Percentiles rank a stretch among this genome's conserved stretches.
phyloP scores from a whole-genome alignment of 2,329 filamentous ascomycete genomes.

The Neofusicoccum sp. region DNA sequence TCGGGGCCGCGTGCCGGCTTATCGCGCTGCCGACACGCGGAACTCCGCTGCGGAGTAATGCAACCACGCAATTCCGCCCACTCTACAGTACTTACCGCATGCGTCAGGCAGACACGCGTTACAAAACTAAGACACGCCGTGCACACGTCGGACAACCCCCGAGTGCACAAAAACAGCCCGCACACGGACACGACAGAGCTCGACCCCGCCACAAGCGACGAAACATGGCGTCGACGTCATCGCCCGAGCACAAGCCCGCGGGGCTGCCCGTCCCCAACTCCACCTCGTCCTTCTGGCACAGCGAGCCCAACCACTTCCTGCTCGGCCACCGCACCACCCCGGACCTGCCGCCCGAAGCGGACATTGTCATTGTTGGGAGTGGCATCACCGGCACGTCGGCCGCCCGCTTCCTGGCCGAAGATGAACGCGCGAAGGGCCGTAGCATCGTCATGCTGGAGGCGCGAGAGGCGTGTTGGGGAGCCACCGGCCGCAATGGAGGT shows the following conservation, averaged over 20 bases:
- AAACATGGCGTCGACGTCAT: slow-evolving; percentile 16
- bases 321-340: slow-evolving; percentile 69
- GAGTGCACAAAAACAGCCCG: neutral
- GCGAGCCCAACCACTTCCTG: slow-evolving; percentile 64
- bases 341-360: slow-evolving; percentile 61
- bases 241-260: slow-evolving; percentile 28
- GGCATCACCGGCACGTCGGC: slow-evolving; percentile 77
- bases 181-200: too few relatives aligned
- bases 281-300: slow-evolving; percentile 74
- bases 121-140: neutral
- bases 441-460: slow-evolving; percentile 75
- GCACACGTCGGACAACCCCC: neutral
- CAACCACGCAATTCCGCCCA: slow-evolving; percentile 11
- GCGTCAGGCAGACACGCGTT: neutral
- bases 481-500: slow-evolving; percentile 64
- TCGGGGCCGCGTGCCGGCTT: neutral
- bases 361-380: slow-evolving; percentile 73
- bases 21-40: neutral
- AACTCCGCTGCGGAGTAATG: slow-evolving; percentile 15
- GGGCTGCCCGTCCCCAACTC: slow-evolving; percentile 62
- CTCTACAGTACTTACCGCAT: neutral
- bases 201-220: neutral
- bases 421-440: slow-evolving; percentile 47
- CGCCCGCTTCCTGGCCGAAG: slow-evolving; percentile 61
- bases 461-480: slow-evolving; percentile 78